Evolutionary conservation across 164 flowering plant species (phyloP).

Genomic region (Vitis vinifera): ASM3070453v1 NC_081808.1:22434501-22435000

Average conservation of each 20-base stretch:
- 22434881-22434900: constrained; percentile 56
- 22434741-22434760: constrained; percentile 35
- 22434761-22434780: constrained; percentile 24
- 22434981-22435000: constrained; percentile 53
- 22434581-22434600: constrained; percentile 59
- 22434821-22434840: constrained; percentile 46
- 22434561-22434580: constrained; percentile 47
- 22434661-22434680: constrained; percentile 41
- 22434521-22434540: constrained; percentile 61
- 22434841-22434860: constrained; percentile 62
- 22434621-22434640: constrained; percentile 39
- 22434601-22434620: constrained; percentile 55
- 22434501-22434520: constrained; percentile 76
- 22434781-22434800: constrained; percentile 22
- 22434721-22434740: background rate
- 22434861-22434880: constrained; percentile 52
- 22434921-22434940: constrained; percentile 32
- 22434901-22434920: constrained; percentile 33
- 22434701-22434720: background rate
- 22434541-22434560: constrained; percentile 57
- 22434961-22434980: constrained; percentile 62
- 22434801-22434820: constrained; percentile 40
- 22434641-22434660: constrained; percentile 26
- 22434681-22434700: constrained; percentile 35
- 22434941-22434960: constrained; percentile 51